Evolutionary conservation across 1,139 yeast species (phyloP).

Genomic region (Waltiozyma sp.): DNA sequence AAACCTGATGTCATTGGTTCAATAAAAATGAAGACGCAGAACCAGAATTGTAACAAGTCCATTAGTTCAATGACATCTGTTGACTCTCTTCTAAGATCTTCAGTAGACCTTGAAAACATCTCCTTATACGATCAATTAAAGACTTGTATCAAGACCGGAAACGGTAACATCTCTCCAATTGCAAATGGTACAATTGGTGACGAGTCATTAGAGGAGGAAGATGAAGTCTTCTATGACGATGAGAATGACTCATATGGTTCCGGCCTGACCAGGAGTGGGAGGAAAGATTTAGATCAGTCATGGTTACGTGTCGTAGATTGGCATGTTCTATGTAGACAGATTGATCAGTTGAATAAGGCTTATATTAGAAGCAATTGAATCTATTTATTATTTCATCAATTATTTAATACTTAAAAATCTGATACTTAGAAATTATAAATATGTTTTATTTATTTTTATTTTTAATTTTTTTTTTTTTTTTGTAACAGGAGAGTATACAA

Average conservation of each 20-base stretch:
- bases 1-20: neutral
- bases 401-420: no score
- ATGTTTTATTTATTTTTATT: no score
- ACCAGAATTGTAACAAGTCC: conserved; percentile 2
- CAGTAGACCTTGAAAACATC: neutral
- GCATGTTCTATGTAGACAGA: conserved; percentile 83
- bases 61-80: conserved; percentile 6
- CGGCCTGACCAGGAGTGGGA: neutral
- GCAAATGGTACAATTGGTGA: neutral
- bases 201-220: conserved; percentile 3
- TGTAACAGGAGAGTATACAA: no score
- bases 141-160: neutral
- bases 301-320: conserved; percentile 71
- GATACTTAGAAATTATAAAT: no score
- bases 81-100: neutral
- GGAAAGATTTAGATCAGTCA: neutral
- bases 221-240: neutral
- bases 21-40: neutral
- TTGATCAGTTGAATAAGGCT: conserved; percentile 53
- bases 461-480: no score
- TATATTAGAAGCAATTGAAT: conserved; percentile 18
- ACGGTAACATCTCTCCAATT: neutral
- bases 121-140: conserved; percentile 7
- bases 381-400: no score
- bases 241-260: neutral